Base-by-base conservation (phyloP, 495 filamentous ascomycete genomes). In the Sphaerosporella brunnea region DNA sequence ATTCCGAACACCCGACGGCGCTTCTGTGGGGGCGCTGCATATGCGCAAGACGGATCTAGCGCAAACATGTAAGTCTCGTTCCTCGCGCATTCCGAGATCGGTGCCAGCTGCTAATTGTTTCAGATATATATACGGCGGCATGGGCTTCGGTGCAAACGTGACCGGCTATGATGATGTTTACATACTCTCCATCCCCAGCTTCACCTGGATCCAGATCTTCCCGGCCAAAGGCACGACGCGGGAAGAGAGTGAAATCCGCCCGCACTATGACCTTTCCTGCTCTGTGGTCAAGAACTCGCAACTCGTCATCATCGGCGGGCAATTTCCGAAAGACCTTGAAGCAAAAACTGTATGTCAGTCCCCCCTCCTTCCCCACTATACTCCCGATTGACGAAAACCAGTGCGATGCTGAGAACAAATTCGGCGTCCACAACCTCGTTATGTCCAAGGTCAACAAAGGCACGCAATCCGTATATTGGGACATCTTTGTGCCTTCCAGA, bases 151-250 rank as follows among this genome's bases (percentile, higher is more conserved):
- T 34, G 30, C 24, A 10, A 46, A 34, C 43, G 8, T 28, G 10
- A 46, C 30, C 3, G 30, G 43, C 28, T 46, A 15, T 51, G 72
- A 74, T 51, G 73, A 78, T 58, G 64, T 73, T 13, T 76, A 72
- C 48, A 69, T 75, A 36, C 64, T 78, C 15, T 64, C 66, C 40
- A 56, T 78, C 3, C 74, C 74, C 0, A 65, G 66, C 4, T 79
- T 77, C 52, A 64, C 60, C 19, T 78, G 74, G 74, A 58, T 45
- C 19, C 37, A 36, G 9, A 38, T 53, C 9, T 58, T 51, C 25
- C 23, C 26, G 2, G 23, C 8, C 11, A 35, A 32, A 16, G 43
- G 24, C 25, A 16, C 28, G 1, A 13, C 10, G 16, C 2, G 2
- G 23, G 1, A 23, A 34, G 2, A 13, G 18, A 26, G 36, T 1